Percentiles rank a stretch among this genome's conserved stretches.
These are phyloP conservation scores for Galeopsis tetrahit DNA, from an alignment of 257 asterid species.

Conservation along the genomic window DNA sequence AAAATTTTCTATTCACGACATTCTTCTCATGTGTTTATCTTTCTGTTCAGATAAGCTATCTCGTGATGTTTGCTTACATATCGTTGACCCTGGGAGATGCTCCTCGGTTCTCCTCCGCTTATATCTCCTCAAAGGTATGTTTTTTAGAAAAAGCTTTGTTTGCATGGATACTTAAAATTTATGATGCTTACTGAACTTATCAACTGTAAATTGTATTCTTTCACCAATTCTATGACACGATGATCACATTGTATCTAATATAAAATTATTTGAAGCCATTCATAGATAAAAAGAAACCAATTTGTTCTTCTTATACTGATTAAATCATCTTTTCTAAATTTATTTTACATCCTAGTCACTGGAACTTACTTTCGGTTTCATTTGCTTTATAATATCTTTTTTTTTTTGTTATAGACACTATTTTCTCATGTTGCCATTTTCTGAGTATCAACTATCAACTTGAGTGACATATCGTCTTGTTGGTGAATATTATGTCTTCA, in stretches of 20 bases:
- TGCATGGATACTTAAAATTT: conserved; percentile 7
- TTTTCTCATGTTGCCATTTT: conserved; percentile 2
- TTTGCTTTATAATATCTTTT: not conserved
- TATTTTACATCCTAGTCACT: conserved; percentile 8
- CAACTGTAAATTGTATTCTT: not conserved
- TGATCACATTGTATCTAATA: not conserved
- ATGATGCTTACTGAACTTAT: conserved; percentile 6
- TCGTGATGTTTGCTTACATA: conserved; percentile 99
- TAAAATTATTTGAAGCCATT: not conserved
- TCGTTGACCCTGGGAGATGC: conserved; percentile 95
- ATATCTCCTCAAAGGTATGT: conserved; percentile 93
- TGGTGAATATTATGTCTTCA: conserved; percentile 33
- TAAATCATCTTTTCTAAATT: not conserved
- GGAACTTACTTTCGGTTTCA: not conserved
- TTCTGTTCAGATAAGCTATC: conserved; percentile 92
- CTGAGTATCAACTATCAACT: not conserved
- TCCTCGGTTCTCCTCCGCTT: conserved; percentile 75
- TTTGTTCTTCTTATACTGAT: not conserved
- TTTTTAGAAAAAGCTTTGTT: not conserved
- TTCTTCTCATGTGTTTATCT: conserved; percentile 15
- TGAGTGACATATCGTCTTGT: conserved; percentile 11
- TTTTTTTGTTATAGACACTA: not conserved
- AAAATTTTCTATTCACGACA: not conserved
- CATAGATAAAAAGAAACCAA: not conserved
- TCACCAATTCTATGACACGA: not conserved